Conservation (phyloP, 495 filamentous ascomycete genomes). For the Aspergillus wentii region DNA sequence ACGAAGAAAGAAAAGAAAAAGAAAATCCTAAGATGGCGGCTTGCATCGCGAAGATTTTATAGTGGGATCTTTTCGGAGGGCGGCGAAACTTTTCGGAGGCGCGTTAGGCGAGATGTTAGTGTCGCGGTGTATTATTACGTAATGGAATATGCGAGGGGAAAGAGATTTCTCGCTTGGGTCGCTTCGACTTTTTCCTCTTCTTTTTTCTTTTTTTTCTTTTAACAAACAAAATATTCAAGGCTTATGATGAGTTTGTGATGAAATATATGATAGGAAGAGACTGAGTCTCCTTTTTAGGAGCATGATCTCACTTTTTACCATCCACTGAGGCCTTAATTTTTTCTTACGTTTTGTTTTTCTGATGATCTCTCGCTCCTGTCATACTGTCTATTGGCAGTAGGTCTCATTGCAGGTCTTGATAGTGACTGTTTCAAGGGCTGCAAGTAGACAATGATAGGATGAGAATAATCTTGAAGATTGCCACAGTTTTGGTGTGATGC, state of each 20-base stretch:
- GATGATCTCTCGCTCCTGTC: conserved; percentile 2
- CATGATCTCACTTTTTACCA: conserved; percentile 49
- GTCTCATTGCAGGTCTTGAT: too few relatives aligned
- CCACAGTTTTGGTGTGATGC: too few relatives aligned
- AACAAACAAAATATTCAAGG: conserved; percentile 30
- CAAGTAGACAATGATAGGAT: neutral
- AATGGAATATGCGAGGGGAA: too few relatives aligned
- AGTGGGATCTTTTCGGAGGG: neutral
- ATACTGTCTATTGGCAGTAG: too few relatives aligned
- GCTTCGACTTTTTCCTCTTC: too few relatives aligned
- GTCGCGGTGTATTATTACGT: too few relatives aligned
- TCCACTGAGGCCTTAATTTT: conserved; percentile 37
- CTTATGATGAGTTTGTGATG: conserved; percentile 54
- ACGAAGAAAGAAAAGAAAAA: conserved; percentile 51
- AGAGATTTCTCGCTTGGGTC: too few relatives aligned
- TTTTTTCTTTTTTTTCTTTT: conserved; percentile 15
- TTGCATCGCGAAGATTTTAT: conserved; percentile 20
- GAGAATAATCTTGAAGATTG: too few relatives aligned
- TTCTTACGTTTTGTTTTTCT: conserved; percentile 9
- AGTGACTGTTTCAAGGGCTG: too few relatives aligned
- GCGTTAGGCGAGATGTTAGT: neutral
- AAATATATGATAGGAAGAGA: conserved; percentile 58
- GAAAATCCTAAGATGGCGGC: conserved; percentile 14
- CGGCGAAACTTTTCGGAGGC: too few relatives aligned
- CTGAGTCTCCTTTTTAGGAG: conserved; percentile 43